A percentile compares a stretch with the other conserved stretches of the same genome.
phyloP scores from a whole-genome alignment of 495 filamentous ascomycete species.

The Penicillium maclennaniae region DNA sequence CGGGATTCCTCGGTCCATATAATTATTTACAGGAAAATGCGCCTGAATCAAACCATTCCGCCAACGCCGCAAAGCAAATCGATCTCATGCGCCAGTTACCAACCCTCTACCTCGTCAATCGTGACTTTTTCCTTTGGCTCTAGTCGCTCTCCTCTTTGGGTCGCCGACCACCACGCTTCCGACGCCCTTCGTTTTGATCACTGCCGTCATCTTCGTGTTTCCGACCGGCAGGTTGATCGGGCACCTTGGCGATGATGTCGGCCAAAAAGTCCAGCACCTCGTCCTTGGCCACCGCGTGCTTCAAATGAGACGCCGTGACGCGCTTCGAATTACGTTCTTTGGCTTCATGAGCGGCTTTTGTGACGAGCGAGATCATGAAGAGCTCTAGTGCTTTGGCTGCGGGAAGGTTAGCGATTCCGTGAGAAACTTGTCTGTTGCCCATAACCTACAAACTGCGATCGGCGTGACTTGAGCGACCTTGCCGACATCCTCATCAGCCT shows the following conservation, averaged over 20 bases:
- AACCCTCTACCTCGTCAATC: conserved; percentile 26
- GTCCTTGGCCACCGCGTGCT: conserved; percentile 78
- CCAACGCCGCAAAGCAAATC: conserved; percentile 23
- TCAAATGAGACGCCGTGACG: conserved; percentile 84
- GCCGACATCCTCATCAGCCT: conserved; percentile 97
- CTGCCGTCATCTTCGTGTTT: conserved; percentile 53
- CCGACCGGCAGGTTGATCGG: conserved; percentile 60
- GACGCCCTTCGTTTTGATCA: conserved; percentile 48
- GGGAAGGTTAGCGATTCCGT: conserved; percentile 13
- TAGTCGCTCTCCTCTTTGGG: conserved; percentile 50
- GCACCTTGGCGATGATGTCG: conserved; percentile 86
- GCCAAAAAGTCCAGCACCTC: conserved; percentile 89
- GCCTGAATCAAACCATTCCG: conserved; percentile 31
- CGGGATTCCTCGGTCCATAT: not conserved
- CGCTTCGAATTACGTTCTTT: conserved; percentile 78
- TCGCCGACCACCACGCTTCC: conserved; percentile 42
- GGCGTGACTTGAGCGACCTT: conserved; percentile 98
- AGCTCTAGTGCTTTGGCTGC: conserved; percentile 85
- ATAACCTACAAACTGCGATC: conserved; percentile 75
- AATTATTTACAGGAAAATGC: conserved; percentile 36
- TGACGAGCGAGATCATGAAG: conserved; percentile 93
- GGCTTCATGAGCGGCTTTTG: conserved; percentile 79
- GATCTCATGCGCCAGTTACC: conserved; percentile 21
- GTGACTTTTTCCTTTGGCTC: conserved; percentile 6
- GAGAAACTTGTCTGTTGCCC: not conserved